Evolutionary conservation across 1,284 basidiomycete genomes (phyloP).

Genomic region (Tetrapyrgos nigripes): DNA sequence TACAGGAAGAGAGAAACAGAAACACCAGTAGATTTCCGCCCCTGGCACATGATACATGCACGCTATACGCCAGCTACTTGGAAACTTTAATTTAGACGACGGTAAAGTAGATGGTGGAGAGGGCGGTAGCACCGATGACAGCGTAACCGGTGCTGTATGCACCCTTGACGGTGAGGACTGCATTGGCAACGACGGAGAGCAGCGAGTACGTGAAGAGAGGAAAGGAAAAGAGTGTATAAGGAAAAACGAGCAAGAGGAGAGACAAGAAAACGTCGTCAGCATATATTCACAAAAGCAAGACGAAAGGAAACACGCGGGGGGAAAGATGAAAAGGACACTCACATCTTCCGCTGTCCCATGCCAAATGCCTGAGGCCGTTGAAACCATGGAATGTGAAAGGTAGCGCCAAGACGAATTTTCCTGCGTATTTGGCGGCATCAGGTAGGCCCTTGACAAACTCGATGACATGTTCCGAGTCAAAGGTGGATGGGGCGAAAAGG

Average conservation of each 20-base stretch:
- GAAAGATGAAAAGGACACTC: conserved; percentile 41
- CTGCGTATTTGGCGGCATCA: conserved; percentile 74
- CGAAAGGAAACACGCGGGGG: neutral
- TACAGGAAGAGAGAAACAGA: no score
- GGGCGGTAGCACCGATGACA: conserved; percentile 82
- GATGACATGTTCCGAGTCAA: conserved; percentile 83
- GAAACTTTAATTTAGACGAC: conserved; percentile 9
- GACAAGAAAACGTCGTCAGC: neutral
- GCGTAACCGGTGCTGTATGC: conserved; percentile 84
- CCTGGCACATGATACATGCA: no score
- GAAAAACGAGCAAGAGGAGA: conserved; percentile 9
- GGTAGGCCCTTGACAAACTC: conserved; percentile 76
- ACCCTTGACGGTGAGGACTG: conserved; percentile 84
- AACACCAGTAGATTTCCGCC: no score
- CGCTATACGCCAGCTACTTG: no score
- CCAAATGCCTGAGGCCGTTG: conserved; percentile 92
- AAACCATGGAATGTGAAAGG: conserved; percentile 92
- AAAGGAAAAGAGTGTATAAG: conserved; percentile 1
- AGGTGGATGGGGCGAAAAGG: conserved; percentile 80
- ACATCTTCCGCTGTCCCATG: conserved; percentile 94
- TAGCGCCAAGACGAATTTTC: conserved; percentile 79
- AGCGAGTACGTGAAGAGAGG: conserved; percentile 10
- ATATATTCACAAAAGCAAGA: conserved; percentile 23
- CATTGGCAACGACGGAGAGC: conserved; percentile 1
- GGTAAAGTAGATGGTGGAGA: conserved; percentile 59